Conservation (phyloP, 805 yeast genomes). For the Maudiozyma pseudohumilis region DNA sequence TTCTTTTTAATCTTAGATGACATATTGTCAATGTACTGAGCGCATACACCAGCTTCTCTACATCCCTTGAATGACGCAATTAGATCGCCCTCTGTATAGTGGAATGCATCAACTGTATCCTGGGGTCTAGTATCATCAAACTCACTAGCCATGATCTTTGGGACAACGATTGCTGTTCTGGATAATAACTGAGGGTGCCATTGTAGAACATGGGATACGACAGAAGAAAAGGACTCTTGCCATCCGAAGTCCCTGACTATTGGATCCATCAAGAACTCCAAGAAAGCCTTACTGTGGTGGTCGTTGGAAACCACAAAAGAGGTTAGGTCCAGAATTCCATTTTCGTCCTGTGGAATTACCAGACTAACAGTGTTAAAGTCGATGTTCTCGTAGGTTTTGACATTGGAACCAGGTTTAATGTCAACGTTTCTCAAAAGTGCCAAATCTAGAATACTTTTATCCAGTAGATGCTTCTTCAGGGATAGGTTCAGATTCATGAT, state of each 20-base stretch:
- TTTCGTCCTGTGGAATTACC: conserved; percentile 56
- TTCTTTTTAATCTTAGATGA: conserved; percentile 13
- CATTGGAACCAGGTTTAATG: conserved; percentile 33
- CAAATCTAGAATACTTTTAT: conserved; percentile 50
- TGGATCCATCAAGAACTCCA: conserved; percentile 76
- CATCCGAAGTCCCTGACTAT: conserved; percentile 54
- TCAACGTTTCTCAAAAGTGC: conserved; percentile 63
- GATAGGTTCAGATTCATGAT: conserved; percentile 64
- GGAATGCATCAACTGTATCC: conserved; percentile 32
- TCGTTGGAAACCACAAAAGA: conserved; percentile 67
- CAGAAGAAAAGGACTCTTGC: conserved; percentile 34
- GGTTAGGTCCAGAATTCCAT: conserved; percentile 50
- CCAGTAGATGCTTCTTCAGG: conserved; percentile 48
- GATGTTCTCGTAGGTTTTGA: conserved; percentile 51
- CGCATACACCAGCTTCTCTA: conserved; percentile 42
- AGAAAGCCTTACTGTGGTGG: conserved; percentile 49
- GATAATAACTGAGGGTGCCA: conserved; percentile 86
- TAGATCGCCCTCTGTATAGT: conserved; percentile 56
- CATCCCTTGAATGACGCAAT: conserved; percentile 56
- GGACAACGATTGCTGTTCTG: conserved; percentile 63
- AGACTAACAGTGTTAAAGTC: conserved; percentile 46
- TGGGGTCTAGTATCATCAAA: conserved; percentile 29
- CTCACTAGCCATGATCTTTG: conserved; percentile 43
- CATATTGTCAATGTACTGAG: conserved; percentile 28
- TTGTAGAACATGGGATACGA: conserved; percentile 77